Base-by-base conservation (phyloP, 2,329 filamentous ascomycete genomes). In the Macroventuria anomochaeta region DNA sequence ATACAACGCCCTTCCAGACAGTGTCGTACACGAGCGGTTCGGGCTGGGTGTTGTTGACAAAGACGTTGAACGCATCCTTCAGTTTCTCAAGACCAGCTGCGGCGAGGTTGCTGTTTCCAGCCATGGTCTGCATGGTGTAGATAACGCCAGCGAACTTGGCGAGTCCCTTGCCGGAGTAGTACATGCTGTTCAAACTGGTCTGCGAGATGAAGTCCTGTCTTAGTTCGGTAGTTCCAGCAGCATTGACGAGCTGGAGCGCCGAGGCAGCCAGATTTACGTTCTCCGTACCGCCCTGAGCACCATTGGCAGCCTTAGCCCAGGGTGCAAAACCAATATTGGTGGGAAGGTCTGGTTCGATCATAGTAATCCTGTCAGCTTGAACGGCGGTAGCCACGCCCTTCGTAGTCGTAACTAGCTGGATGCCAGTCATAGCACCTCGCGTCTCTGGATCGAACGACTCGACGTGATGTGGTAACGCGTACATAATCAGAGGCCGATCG, bases 161-260 rank as follows among this genome's bases (percentile, higher is more conserved):
- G 11, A 76, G 64, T 0, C 71, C 78, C 61, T 75, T 75, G 64
- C 95, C 95, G 66, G 89, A 90, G 74, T 89, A 97, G 75, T 99
- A 99, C 89, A 97, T 96, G 43, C 93, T 97, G 72, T 95, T 84
- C 21, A 93, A 78, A 63, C 95, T 85, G 3, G 88, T 86, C 71
- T 96, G 90, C 0, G 77, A 75, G 23, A 80, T 75, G 71, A 97
- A 90, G 70, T 96, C 83, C 74, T 96, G 87, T 2, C 84, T 82
- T 0, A 96, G 78, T 73, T 99, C 95, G 15, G 81, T 80, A 11
- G 81, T 79, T 0, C 90, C 89, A 7, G 86, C 80, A 7, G 81
- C 78, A 38, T 80, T 79, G 49, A 96, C 88, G 1, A 79, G 77
- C 3, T 79, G 71, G 62, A 86, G 85, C 0, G 85, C 84, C 8